Conservation (phyloP, 129 eudicot genomes). For the Tagetes patula region DNA sequence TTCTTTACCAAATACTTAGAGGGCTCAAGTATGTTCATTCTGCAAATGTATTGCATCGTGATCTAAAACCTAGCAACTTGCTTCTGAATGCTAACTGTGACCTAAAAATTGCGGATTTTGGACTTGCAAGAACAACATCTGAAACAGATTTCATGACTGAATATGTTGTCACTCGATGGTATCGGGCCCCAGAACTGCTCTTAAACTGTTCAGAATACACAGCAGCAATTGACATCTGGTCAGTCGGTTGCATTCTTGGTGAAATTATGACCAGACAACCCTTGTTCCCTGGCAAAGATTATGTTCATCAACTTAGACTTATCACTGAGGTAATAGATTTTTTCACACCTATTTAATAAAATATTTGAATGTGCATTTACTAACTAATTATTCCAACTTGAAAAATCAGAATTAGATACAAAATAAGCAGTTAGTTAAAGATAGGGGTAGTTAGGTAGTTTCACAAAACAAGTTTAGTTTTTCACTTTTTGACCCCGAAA, state of each 20-base stretch:
- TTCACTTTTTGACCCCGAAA: neutral
- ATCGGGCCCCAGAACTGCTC: constrained; percentile 27
- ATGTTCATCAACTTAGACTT: constrained; percentile 30
- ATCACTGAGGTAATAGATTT: constrained; percentile 25
- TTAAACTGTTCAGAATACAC: constrained; percentile 30
- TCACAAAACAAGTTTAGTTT: neutral
- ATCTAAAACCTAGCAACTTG: constrained; percentile 21
- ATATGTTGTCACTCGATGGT: constrained; percentile 32
- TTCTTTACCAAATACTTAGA: constrained; percentile 27
- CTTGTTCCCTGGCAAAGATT: constrained; percentile 27
- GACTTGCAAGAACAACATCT: constrained; percentile 33
- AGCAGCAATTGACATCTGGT: constrained; percentile 33
- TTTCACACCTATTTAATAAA: neutral
- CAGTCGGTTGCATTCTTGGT: constrained; percentile 29
- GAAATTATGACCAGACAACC: constrained; percentile 26
- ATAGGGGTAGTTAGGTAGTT: neutral
- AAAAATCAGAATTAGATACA: neutral
- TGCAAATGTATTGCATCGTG: constrained; percentile 1
- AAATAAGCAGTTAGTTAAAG: neutral
- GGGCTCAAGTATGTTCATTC: constrained; percentile 28
- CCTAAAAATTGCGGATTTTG: constrained; percentile 29
- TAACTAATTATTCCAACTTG: neutral
- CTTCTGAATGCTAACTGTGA: constrained; percentile 23
- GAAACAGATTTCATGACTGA: constrained; percentile 36
- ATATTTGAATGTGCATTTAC: neutral